A percentile compares a stretch with the other conserved stretches of the same genome.
These are phyloP conservation scores for Zoysia matrella DNA, from an alignment of 202 grass and related monocot genomes.

Conservation along the genomic window DNA sequence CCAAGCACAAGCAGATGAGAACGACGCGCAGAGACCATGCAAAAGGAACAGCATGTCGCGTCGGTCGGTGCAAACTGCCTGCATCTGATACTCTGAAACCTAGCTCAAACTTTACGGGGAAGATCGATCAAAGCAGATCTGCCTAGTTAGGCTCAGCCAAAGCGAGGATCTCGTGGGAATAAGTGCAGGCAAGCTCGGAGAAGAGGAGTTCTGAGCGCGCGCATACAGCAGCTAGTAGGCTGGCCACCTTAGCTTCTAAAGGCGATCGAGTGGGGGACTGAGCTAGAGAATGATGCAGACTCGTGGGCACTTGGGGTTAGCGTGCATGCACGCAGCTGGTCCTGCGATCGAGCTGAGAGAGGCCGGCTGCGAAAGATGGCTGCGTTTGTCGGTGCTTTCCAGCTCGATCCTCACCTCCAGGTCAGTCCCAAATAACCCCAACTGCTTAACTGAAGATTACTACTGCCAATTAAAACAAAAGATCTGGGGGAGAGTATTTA, in stretches of 20 bases:
- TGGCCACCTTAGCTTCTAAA: constrained; percentile 39
- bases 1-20: background rate
- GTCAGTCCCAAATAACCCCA: background rate
- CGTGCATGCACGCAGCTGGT: background rate
- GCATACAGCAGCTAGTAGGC: background rate
- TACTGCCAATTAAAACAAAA: background rate
- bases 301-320: constrained; percentile 34
- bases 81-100: constrained; percentile 8
- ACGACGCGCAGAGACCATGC: background rate
- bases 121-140: constrained; percentile 39
- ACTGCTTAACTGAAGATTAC: background rate
- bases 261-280: background rate
- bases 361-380: constrained; percentile 39
- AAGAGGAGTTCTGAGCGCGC: constrained; percentile 18
- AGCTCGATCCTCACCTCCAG: constrained; percentile 37
- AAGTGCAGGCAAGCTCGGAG: constrained; percentile 4
- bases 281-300: constrained; percentile 42
- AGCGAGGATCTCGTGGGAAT: constrained; percentile 43
- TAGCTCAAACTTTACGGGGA: constrained; percentile 37
- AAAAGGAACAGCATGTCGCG: background rate
- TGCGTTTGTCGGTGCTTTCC: constrained; percentile 41
- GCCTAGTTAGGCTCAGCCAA: background rate
- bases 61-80: constrained; percentile 7
- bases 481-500: background rate
- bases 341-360: background rate